Conservation (phyloP, 2,329 filamentous ascomycete genomes). For the Aquanectria penicillioides region DNA sequence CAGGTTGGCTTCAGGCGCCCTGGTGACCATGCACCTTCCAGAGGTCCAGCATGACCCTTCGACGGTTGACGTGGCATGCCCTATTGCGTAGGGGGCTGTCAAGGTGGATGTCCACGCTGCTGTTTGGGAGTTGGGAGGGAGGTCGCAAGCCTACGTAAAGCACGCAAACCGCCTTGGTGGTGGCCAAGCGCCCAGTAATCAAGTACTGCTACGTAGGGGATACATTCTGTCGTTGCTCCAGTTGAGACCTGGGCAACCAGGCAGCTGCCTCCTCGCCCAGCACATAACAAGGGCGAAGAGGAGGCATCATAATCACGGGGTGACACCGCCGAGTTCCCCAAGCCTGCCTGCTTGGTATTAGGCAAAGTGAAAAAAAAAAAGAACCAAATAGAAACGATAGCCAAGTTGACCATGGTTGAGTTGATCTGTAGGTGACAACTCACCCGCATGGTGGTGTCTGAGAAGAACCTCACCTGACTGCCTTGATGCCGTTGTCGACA, state of each 20-base stretch:
- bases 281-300: no score
- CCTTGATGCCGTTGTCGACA: background rate
- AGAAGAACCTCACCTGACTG: constrained; percentile 7
- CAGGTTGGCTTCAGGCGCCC: constrained; percentile 14
- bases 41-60: constrained; percentile 17
- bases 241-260: no score
- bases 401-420: constrained; percentile 5
- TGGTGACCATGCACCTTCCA: constrained; percentile 14
- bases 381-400: no score
- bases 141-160: constrained; percentile 5
- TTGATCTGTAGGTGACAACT: constrained; percentile 14
- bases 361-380: no score
- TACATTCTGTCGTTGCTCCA: no score
- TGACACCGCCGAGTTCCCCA: no score
- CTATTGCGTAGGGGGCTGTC: constrained; percentile 10
- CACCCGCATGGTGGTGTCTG: constrained; percentile 16
- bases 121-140: constrained; percentile 5
- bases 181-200: background rate
- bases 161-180: no score
- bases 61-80: constrained; percentile 40
- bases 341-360: no score
- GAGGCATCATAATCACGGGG: constrained; percentile 7
- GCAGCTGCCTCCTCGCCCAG: no score
- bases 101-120: background rate
- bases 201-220: no score